phyloP scores from a whole-genome alignment of 176 grass and related monocot genomes.

The Microstegium vimineum region DNA sequence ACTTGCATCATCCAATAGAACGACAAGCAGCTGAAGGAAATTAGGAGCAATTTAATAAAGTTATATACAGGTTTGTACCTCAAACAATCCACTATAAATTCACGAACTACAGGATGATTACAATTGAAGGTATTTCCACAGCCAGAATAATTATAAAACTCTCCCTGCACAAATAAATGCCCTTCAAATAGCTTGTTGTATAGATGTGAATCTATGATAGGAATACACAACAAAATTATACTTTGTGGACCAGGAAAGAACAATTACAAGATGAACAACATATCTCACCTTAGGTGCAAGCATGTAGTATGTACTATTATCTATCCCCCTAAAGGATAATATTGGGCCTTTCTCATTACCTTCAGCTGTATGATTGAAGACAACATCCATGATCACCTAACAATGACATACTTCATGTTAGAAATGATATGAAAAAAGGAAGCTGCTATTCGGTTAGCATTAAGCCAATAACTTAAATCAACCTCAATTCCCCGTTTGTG shows the following conservation, averaged over 20 bases:
- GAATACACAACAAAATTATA: slow-evolving; percentile 13
- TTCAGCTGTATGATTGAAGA: slow-evolving; percentile 99
- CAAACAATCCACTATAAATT: slow-evolving; percentile 96
- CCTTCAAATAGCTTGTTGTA: slow-evolving; percentile 13
- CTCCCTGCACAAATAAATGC: slow-evolving; percentile 64
- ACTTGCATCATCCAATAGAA: background rate
- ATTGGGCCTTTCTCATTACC: slow-evolving; percentile 96
- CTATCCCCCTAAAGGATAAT: slow-evolving; percentile 94
- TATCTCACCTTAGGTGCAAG: slow-evolving; percentile 83
- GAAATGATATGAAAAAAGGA: slow-evolving; percentile 9
- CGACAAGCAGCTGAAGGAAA: slow-evolving; percentile 4
- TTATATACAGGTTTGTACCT: slow-evolving; percentile 51
- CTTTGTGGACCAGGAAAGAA: slow-evolving; percentile 6
- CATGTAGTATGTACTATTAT: slow-evolving; percentile 97
- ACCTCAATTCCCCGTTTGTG: slow-evolving; percentile 97
- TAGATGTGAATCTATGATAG: background rate
- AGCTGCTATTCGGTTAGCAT: background rate
- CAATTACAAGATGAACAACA: background rate
- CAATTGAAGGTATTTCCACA: slow-evolving; percentile 99
- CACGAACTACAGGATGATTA: slow-evolving; percentile 91
- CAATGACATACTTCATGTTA: slow-evolving; percentile 24
- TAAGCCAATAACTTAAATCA: background rate
- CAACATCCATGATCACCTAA: slow-evolving; percentile 92
- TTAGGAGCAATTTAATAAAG: background rate
- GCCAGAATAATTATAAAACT: slow-evolving; percentile 95